Evolutionary conservation across 2,329 filamentous ascomycete species (phyloP).

Genomic region (Thielaviopsis ethacetica): DNA sequence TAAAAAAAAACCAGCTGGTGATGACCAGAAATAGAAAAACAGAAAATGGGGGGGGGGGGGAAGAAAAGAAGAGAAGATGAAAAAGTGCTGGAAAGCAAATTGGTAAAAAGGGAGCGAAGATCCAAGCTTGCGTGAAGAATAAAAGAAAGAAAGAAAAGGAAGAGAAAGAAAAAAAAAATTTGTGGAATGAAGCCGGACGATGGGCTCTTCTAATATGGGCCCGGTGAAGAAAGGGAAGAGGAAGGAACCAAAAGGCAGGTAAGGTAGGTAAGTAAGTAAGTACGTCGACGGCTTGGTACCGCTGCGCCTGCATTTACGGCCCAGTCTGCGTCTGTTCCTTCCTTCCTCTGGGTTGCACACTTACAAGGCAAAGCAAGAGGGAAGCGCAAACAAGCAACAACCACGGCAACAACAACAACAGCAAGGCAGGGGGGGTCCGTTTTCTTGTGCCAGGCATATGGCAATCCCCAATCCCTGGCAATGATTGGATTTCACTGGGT

Average conservation of each 20-base stretch:
- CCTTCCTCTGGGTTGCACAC: background rate
- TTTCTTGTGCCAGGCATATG: no score
- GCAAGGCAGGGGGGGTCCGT: background rate
- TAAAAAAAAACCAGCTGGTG: slow-evolving; percentile 2
- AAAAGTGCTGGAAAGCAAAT: slow-evolving; percentile 4
- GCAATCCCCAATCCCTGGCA: background rate
- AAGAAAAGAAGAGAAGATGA: slow-evolving; percentile 7
- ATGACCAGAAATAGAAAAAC: background rate
- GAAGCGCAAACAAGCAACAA: no score
- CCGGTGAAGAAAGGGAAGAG: background rate
- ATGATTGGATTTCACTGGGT: background rate
- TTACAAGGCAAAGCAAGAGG: background rate
- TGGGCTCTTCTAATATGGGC: slow-evolving; percentile 5
- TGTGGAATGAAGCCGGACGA: slow-evolving; percentile 2
- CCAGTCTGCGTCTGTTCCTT: background rate
- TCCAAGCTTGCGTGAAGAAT: slow-evolving; percentile 8
- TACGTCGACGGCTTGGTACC: no score
- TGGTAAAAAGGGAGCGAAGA: slow-evolving; percentile 1
- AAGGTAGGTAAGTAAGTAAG: no score
- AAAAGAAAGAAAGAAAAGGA: slow-evolving; percentile 7
- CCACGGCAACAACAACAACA: background rate
- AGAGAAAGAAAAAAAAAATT: slow-evolving; percentile 4
- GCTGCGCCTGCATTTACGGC: background rate
- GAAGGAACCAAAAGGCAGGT: no score
- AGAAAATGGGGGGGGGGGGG: background rate